Evolutionary conservation across 2,329 filamentous ascomycete genomes (phyloP), one percentile per base, ranked within the genome.

Genomic region (Fusarium sulawesiense): DNA sequence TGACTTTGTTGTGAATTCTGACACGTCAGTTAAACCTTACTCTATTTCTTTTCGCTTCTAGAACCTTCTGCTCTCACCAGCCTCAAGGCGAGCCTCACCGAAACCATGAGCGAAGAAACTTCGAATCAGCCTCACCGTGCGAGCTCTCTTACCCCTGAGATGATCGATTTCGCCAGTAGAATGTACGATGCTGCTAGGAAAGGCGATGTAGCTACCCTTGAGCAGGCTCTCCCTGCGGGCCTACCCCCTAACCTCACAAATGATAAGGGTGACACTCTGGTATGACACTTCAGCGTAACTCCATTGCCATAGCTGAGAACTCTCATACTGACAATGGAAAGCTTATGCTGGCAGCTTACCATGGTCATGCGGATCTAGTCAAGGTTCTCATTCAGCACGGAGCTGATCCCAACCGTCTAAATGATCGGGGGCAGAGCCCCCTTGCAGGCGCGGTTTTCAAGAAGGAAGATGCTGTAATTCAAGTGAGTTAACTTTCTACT

Each of bases 361-460:
- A 92, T 70, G 90, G 90, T 13, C 88, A 92, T 57, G 83, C 85
- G 3, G 82, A 86, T 0, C 84, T 91, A 0, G 88, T 90, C 27
- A 82, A 81, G 48, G 81, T 91, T 62, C 83, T 93, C 13, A 77
- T 93, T 2, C 80, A 86, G 29, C 83, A 88, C 62, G 89, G 89
- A 3, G 90, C 89, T 2, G 89, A 93, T 73, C 85, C 90, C 0
- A 92, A 93, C 77, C 82, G 86, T 2, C 75, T 92, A 29, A 93
- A 93, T 67, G 91, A 90, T 65, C 80, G 87, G 46, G 88, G 88
- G 0, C 91, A 93, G 79, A 91, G 89, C 66, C 88, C 89, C 1
- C 81, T 93, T 6, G 90, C 91, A 1, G 91, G 91, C 0, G 91
- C 91, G 0, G 88, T 93, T 11, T 93, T 93, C 78, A 93, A 93